Evolutionary conservation across 2,329 filamentous ascomycete species (phyloP).

Genomic region (Anthostomella pinea): DNA sequence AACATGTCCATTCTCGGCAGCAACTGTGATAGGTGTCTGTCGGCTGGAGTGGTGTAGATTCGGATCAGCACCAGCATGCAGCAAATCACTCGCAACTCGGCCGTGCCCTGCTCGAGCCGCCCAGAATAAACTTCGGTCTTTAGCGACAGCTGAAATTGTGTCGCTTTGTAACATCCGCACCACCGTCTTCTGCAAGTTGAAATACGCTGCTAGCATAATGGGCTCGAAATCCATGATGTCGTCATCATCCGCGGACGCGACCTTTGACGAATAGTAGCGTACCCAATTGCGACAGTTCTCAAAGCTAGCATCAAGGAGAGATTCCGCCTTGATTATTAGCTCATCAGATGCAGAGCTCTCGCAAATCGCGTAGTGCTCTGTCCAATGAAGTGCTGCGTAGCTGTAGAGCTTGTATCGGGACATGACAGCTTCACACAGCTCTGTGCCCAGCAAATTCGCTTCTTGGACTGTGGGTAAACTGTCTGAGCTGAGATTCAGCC

Average conservation of each 20-base stretch:
- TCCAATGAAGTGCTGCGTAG: conserved; percentile 38
- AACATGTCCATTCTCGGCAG: conserved; percentile 28
- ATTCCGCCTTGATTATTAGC: conserved; percentile 16
- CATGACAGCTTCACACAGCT: no score
- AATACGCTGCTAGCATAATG: conserved; percentile 31
- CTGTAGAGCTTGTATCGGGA: conserved; percentile 31
- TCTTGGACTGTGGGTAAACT: conserved; percentile 22
- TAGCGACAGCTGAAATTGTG: conserved; percentile 6
- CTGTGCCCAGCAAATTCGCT: no score
- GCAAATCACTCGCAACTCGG: conserved; percentile 21
- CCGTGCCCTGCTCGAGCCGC: conserved; percentile 26
- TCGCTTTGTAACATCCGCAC: conserved; percentile 12
- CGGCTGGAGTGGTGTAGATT: conserved; percentile 11
- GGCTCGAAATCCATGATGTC: conserved; percentile 20
- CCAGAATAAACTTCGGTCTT: conserved; percentile 30
- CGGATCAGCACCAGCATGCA: conserved; percentile 21
- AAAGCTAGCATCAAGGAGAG: conserved; percentile 17
- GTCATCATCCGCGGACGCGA: conserved; percentile 19
- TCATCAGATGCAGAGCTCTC: conserved; percentile 15
- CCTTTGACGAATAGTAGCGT: conserved; percentile 28
- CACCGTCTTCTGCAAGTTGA: conserved; percentile 28
- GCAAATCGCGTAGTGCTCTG: conserved; percentile 30
- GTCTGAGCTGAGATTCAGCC: conserved; percentile 15
- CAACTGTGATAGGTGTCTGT: conserved; percentile 30
- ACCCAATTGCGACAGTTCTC: conserved; percentile 32